phyloP scores from a whole-genome alignment of 345 rosid species.

The Cardiospermum halicacabum region DNA sequence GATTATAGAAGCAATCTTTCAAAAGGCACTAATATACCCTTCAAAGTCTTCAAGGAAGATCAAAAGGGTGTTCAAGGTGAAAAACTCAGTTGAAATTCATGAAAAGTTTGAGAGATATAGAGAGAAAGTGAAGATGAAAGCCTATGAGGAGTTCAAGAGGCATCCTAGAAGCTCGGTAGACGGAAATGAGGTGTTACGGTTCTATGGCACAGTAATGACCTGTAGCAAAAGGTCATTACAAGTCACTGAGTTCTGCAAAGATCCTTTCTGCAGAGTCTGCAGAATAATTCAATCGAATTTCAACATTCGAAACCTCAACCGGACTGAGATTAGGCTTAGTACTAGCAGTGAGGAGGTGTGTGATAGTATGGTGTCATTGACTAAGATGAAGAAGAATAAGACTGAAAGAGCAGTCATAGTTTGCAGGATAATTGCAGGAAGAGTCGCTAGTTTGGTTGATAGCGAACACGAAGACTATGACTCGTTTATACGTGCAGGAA shows the following conservation, averaged over 20 bases:
- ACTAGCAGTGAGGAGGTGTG: conserved; percentile 29
- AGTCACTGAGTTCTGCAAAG: conserved; percentile 31
- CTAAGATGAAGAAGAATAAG: conserved; percentile 19
- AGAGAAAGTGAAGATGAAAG: conserved; percentile 33
- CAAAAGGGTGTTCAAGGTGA: conserved; percentile 40
- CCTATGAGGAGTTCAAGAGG: conserved; percentile 19
- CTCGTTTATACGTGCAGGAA: conserved; percentile 11
- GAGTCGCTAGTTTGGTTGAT: conserved; percentile 12
- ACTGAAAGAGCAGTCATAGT: conserved; percentile 33
- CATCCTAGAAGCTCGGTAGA: conserved; percentile 45
- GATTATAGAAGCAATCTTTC: conserved; percentile 41
- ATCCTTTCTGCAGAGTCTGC: conserved; percentile 40
- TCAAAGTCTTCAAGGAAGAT: conserved; percentile 32
- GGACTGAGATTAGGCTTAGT: conserved; percentile 29
- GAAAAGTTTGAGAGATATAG: conserved; percentile 40
- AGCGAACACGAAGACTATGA: conserved; percentile 16
- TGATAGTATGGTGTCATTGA: conserved; percentile 18
- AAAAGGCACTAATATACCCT: conserved; percentile 29
- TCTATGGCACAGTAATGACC: conserved; percentile 45
- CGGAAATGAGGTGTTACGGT: conserved; percentile 45
- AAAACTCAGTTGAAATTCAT: conserved; percentile 29
- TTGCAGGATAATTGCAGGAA: conserved; percentile 37
- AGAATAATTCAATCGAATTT: conserved; percentile 31
- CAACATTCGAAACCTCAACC: conserved; percentile 19
- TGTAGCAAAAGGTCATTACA: conserved; percentile 24